Evolutionary conservation across 441 rosid species (phyloP).

Genomic region (Heliophila coronopifolia): DNA sequence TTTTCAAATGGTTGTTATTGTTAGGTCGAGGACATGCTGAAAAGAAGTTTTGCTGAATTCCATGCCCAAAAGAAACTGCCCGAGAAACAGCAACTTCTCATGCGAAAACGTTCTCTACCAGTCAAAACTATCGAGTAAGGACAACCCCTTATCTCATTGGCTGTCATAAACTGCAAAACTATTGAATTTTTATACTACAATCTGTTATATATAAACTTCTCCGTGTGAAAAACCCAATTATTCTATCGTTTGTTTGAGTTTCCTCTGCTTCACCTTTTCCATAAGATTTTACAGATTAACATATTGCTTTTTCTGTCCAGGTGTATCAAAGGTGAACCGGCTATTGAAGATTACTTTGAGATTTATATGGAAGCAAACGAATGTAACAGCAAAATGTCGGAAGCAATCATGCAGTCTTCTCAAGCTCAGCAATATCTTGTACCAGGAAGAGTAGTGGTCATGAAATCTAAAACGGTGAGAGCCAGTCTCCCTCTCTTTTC

Average conservation of each 20-base stretch:
- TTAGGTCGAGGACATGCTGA: conserved; percentile 98
- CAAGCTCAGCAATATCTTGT: conserved; percentile 39
- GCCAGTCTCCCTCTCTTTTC: conserved; percentile 15
- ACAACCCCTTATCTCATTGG: neutral
- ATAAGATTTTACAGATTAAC: conserved; percentile 1
- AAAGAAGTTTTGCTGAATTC: conserved; percentile 98
- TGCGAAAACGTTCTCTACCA: conserved; percentile 73
- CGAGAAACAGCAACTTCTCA: conserved; percentile 71
- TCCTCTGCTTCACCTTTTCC: neutral
- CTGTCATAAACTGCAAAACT: conserved; percentile 8
- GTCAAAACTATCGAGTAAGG: conserved; percentile 72
- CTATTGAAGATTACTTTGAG: conserved; percentile 85
- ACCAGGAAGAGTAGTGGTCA: conserved; percentile 79
- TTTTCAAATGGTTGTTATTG: conserved; percentile 24
- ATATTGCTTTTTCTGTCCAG: conserved; percentile 37
- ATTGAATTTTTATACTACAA: neutral
- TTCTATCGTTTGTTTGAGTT: neutral
- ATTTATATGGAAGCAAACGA: conserved; percentile 60
- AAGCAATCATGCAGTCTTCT: conserved; percentile 62
- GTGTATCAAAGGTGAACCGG: conserved; percentile 88
- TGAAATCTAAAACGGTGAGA: conserved; percentile 75
- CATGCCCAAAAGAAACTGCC: conserved; percentile 92
- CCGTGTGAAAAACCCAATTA: too few species aligned
- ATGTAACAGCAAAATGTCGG: conserved; percentile 42
- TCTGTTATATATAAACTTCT: neutral